Conservation (phyloP, 257 asterid genomes). For the Solanum microdontum region DNA sequence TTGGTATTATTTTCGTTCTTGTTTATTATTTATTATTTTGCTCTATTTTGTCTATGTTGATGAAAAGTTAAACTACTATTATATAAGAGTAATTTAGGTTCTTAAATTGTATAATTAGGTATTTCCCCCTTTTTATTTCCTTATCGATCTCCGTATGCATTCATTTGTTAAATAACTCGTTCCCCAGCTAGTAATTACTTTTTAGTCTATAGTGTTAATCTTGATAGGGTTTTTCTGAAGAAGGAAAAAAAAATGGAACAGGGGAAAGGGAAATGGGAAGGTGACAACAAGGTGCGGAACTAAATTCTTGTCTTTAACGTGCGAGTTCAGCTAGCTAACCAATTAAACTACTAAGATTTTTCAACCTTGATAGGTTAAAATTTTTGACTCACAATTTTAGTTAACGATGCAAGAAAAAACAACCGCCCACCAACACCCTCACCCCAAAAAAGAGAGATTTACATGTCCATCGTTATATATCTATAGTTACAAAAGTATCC, state of each 20-base stretch:
- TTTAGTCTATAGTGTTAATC: neutral
- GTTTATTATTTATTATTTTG: no score
- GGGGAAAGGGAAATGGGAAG: neutral
- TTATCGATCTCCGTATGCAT: neutral
- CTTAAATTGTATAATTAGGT: no score
- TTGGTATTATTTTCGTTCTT: no score
- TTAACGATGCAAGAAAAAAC: neutral
- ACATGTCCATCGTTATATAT: neutral
- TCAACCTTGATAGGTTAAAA: neutral
- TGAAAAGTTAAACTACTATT: no score
- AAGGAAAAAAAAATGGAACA: neutral
- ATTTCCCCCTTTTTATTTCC: no score
- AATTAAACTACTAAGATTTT: no score
- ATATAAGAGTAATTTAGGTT: no score
- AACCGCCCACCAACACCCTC: neutral
- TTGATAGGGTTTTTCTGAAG: neutral
- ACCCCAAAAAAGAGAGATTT: neutral
- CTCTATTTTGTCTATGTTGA: no score
- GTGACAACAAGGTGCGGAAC: neutral
- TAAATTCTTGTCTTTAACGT: no score
- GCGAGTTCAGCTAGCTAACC: no score
- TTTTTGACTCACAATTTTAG: neutral
- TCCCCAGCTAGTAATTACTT: neutral
- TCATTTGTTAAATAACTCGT: neutral
- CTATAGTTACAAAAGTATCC: neutral